These are phyloP conservation scores for Magnolia kwangsiensis DNA, from an alignment of 164 flowering plant genomes.

Conservation along the genomic window DNA sequence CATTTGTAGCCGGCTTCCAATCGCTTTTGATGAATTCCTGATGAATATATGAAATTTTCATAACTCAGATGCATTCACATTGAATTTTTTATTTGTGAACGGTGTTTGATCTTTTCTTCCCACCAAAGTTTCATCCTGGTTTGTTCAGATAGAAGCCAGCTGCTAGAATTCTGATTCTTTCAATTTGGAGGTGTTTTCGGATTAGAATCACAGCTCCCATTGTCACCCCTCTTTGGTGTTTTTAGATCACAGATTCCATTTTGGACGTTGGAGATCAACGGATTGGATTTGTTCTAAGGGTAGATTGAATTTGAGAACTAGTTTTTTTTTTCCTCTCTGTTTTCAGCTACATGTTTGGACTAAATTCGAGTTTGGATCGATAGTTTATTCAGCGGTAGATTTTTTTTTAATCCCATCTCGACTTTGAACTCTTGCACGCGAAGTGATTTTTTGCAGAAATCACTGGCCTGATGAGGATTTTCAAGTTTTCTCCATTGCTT, in stretches of 20 bases:
- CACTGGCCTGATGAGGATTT: slow-evolving; percentile 3
- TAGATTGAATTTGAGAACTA: neutral
- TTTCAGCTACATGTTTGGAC: neutral
- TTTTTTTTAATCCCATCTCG: too few relatives aligned
- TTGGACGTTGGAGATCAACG: neutral
- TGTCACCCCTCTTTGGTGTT: neutral
- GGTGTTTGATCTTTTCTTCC: too few relatives aligned
- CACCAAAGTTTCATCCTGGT: too few relatives aligned
- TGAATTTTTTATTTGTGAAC: too few relatives aligned
- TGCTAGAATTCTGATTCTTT: too few relatives aligned
- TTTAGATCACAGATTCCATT: neutral
- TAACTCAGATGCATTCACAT: too few relatives aligned
- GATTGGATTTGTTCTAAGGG: neutral
- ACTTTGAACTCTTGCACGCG: neutral
- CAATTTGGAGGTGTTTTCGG: neutral
- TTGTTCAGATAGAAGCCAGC: too few relatives aligned
- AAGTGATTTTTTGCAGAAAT: neutral
- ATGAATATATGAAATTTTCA: neutral
- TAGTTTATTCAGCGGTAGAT: neutral
- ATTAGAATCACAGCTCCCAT: neutral
- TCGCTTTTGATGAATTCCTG: neutral
- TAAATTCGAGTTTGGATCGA: neutral
- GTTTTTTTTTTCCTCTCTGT: neutral
- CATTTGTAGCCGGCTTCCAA: neutral
- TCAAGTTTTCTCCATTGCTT: slow-evolving; percentile 10